A percentile compares a stretch with the other conserved stretches of the same genome.
phyloP scores from a whole-genome alignment of 1,284 basidiomycete genomes.

The Amylostereum areolatum region DNA sequence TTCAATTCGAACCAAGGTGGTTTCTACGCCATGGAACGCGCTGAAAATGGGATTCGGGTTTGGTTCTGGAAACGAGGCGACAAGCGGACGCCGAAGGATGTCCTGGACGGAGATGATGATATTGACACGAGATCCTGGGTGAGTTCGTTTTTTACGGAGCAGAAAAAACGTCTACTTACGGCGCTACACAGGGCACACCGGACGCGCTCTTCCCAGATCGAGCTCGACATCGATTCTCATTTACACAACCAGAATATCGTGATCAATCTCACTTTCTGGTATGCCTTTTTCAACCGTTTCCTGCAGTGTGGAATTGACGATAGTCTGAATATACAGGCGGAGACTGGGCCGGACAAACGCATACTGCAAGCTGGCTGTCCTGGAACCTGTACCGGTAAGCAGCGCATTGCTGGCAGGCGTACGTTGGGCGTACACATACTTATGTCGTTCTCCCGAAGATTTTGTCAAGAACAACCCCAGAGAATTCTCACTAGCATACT shows the following conservation, averaged over 20 bases:
- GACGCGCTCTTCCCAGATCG: slow-evolving; percentile 48
- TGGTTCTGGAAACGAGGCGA: slow-evolving; percentile 32
- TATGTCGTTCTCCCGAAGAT: too few relatives aligned
- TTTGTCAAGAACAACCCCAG: too few relatives aligned
- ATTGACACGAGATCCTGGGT: slow-evolving; percentile 40
- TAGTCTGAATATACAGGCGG: neutral
- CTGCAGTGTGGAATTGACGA: neutral
- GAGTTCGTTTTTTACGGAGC: slow-evolving; percentile 1
- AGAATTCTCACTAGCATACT: too few relatives aligned
- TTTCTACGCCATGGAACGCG: slow-evolving; percentile 27
- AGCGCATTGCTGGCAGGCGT: too few relatives aligned
- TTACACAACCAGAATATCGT: slow-evolving; percentile 63
- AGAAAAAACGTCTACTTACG: neutral
- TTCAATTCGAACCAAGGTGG: neutral
- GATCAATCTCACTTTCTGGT: slow-evolving; percentile 47
- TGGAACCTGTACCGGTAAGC: neutral
- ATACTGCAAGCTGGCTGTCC: neutral
- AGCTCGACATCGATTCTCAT: slow-evolving; percentile 38
- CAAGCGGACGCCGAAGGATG: slow-evolving; percentile 30
- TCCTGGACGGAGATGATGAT: slow-evolving; percentile 28
- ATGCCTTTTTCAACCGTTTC: neutral
- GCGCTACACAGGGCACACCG: slow-evolving; percentile 40
- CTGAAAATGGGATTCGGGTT: slow-evolving; percentile 42
- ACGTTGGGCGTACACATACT: too few relatives aligned
- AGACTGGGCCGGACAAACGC: neutral